Conservation (phyloP, 495 filamentous ascomycete species). For the Choiromyces venosus region DNA sequence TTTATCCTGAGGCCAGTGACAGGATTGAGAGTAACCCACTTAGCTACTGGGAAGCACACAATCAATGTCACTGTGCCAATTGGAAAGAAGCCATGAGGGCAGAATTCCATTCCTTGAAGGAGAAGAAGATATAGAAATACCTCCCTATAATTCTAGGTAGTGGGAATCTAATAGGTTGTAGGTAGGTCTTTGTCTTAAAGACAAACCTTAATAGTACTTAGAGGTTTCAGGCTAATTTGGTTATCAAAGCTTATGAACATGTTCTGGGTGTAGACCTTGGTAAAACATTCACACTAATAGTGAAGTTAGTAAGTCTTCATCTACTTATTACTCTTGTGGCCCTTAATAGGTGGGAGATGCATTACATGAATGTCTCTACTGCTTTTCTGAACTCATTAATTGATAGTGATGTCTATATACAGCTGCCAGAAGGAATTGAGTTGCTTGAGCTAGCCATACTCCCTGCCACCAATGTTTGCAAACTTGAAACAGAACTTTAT, state of each 20-base stretch:
- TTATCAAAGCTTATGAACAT: slow-evolving; percentile 26
- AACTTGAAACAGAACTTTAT: slow-evolving; percentile 4
- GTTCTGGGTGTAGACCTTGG: slow-evolving; percentile 15
- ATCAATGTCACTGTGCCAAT: not conserved
- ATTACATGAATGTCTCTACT: no score
- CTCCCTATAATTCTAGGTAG: not conserved
- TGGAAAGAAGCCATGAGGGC: slow-evolving; percentile 8
- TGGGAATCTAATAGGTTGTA: slow-evolving; percentile 16
- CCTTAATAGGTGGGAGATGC: no score
- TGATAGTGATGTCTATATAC: no score
- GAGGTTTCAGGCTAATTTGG: slow-evolving; percentile 24
- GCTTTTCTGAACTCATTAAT: no score
- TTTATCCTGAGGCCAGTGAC: no score
- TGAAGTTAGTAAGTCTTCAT: slow-evolving; percentile 25
- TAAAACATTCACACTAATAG: no score
- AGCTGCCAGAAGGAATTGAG: no score
- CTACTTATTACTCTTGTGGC: no score
- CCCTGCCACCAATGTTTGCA: no score
- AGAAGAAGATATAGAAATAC: no score
- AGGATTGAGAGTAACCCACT: slow-evolving; percentile 7
- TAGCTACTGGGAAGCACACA: slow-evolving; percentile 1
- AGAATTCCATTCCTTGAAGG: not conserved
- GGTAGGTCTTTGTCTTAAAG: slow-evolving; percentile 24
- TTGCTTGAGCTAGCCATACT: no score
- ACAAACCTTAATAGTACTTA: no score